These are phyloP conservation scores for Seiridium unicorne DNA, from an alignment of 2,329 filamentous ascomycete genomes.

Conservation along the genomic window DNA sequence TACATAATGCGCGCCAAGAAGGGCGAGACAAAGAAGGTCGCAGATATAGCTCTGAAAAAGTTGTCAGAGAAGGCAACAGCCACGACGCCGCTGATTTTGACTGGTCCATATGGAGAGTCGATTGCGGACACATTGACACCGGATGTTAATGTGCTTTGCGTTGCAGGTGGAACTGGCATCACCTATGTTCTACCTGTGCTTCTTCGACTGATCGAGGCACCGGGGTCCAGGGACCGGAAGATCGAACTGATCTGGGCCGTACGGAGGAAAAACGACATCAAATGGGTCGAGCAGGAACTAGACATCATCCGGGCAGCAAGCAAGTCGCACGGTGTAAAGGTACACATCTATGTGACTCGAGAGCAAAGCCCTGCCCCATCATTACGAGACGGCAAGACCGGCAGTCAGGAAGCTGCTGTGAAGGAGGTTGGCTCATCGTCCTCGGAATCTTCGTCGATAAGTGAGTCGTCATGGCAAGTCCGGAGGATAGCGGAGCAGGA, in stretches of 20 bases:
- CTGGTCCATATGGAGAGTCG: constrained; percentile 61
- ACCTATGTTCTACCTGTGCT: constrained; percentile 55
- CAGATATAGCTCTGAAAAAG: constrained; percentile 40
- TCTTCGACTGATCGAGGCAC: constrained; percentile 32
- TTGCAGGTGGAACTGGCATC: constrained; percentile 59
- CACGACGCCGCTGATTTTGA: constrained; percentile 57
- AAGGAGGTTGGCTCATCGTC: constrained; percentile 23
- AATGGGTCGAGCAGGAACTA: constrained; percentile 60
- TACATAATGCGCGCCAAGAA: constrained; percentile 57
- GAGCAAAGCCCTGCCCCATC: constrained; percentile 33
- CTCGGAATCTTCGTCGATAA: constrained; percentile 16
- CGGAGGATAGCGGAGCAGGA: constrained; percentile 26
- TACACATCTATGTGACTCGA: constrained; percentile 60
- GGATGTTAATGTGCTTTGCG: constrained; percentile 46
- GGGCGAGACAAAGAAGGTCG: constrained; percentile 59
- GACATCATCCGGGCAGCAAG: constrained; percentile 41
- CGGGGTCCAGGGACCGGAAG: constrained; percentile 33
- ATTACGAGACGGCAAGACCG: constrained; percentile 21
- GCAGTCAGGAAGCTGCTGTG: constrained; percentile 17
- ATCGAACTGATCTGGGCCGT: constrained; percentile 67
- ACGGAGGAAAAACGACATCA: constrained; percentile 49
- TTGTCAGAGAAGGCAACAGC: constrained; percentile 24
- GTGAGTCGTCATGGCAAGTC: constrained; percentile 24
- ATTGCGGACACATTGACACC: constrained; percentile 39
- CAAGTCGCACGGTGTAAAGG: constrained; percentile 38